phyloP scores from a whole-genome alignment of 192 early-diverging fungal species.

The Coemansia sp. region DNA sequence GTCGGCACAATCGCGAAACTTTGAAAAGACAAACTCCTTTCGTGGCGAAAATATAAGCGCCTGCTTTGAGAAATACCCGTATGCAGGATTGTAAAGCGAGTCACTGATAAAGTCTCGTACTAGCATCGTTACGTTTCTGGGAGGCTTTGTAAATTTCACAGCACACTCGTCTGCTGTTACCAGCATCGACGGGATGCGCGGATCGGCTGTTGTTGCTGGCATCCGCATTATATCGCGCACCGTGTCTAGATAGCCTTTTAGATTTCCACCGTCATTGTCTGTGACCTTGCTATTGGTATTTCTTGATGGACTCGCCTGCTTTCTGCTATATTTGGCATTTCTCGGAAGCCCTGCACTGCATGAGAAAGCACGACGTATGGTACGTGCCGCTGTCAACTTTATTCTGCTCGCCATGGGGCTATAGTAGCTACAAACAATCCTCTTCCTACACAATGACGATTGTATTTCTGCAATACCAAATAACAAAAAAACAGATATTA shows the following conservation, averaged over 20 bases:
- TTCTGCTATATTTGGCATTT: neutral
- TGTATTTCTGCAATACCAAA: too few species aligned
- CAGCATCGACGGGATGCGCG: slow-evolving; percentile 30
- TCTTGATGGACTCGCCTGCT: neutral
- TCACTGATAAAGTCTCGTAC: slow-evolving; percentile 92
- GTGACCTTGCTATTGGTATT: neutral
- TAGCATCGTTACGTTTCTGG: slow-evolving; percentile 67
- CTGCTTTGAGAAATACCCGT: slow-evolving; percentile 97
- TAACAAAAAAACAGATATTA: too few species aligned
- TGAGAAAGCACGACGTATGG: neutral
- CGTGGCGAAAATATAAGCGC: slow-evolving; percentile 78
- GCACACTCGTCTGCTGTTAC: slow-evolving; percentile 48
- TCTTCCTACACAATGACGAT: neutral
- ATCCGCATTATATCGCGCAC: slow-evolving; percentile 45
- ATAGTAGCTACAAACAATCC: neutral
- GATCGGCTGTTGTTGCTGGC: slow-evolving; percentile 46
- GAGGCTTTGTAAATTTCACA: slow-evolving; percentile 40
- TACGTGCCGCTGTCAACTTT: neutral
- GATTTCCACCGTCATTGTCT: neutral
- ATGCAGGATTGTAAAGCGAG: slow-evolving; percentile 92
- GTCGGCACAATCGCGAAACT: slow-evolving; percentile 68
- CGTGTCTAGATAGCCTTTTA: slow-evolving; percentile 39
- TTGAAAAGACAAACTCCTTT: slow-evolving; percentile 63
- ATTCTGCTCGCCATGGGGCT: neutral
- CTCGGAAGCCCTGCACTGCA: neutral